Evolutionary conservation across 345 rosid genomes (phyloP).

Genomic region (Luvunga scandens): DNA sequence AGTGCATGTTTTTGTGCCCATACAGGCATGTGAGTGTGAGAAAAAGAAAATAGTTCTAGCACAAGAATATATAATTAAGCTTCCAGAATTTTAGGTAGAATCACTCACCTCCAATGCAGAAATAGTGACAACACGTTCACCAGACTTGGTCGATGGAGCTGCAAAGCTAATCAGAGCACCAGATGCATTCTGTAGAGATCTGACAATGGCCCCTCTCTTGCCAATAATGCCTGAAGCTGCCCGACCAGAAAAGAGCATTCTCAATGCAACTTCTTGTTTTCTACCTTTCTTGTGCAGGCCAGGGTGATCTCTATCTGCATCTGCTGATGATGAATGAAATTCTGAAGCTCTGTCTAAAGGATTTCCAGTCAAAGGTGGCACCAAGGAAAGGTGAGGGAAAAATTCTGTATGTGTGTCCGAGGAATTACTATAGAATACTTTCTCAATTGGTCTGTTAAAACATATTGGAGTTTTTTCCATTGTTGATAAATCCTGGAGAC

Average conservation of each 20-base stretch:
- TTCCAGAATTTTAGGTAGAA: not conserved
- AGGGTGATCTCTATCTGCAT: constrained; percentile 20
- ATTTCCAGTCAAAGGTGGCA: constrained; percentile 23
- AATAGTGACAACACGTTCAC: constrained; percentile 56
- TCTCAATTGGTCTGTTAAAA: constrained; percentile 29
- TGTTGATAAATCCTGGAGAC: constrained; percentile 43
- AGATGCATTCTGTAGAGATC: constrained; percentile 52
- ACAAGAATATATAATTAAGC: not conserved
- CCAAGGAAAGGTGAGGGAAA: constrained; percentile 47
- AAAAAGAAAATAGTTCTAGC: constrained; percentile 8
- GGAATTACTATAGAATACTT: constrained; percentile 14
- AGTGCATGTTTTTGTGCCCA: not conserved
- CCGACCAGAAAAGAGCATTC: constrained; percentile 44
- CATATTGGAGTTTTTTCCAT: constrained; percentile 13
- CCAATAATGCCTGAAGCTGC: constrained; percentile 74
- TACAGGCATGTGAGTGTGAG: not conserved
- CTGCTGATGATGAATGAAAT: constrained; percentile 15
- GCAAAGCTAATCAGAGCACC: constrained; percentile 58
- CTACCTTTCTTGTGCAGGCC: constrained; percentile 14
- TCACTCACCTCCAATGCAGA: constrained; percentile 56
- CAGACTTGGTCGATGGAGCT: constrained; percentile 23
- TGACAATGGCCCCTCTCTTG: constrained; percentile 47
- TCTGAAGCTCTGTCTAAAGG: constrained; percentile 17
- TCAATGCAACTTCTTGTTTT: constrained; percentile 40
- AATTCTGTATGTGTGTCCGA: constrained; percentile 45